Conservation (phyloP, 2,329 filamentous ascomycete species). For the Stagonosporopsis chrysanthemi region DNA sequence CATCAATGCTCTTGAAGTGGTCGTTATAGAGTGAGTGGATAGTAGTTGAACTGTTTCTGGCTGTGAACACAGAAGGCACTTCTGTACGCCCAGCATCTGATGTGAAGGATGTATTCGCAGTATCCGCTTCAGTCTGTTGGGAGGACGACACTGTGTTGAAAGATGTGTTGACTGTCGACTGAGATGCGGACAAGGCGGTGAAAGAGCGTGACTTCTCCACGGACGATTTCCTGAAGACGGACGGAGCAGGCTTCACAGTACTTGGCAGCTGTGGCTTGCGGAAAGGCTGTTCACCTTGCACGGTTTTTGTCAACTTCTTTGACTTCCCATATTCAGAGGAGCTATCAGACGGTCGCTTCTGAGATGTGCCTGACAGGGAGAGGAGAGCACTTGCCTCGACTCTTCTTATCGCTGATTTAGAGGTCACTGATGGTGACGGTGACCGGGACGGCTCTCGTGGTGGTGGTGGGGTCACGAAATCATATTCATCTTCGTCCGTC, state of each 20-base stretch:
- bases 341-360: conserved; percentile 35
- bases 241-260: background rate
- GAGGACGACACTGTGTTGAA: conserved; percentile 36
- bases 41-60: conserved; percentile 31
- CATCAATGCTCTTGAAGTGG: conserved; percentile 16
- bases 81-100: conserved; percentile 20
- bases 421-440: conserved; percentile 20
- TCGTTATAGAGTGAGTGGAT: conserved; percentile 30
- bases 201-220: conserved; percentile 32
- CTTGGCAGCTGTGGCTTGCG: conserved; percentile 4
- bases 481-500: conserved; percentile 43
- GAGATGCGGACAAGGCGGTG: conserved; percentile 14
- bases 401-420: conserved; percentile 29
- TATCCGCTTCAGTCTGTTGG: conserved; percentile 29
- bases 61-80: background rate
- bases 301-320: conserved; percentile 38
- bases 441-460: conserved; percentile 23
- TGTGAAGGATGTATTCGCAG: conserved; percentile 38
- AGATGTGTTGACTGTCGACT: conserved; percentile 32
- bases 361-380: conserved; percentile 21
- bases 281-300: conserved; percentile 35
- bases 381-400: conserved; percentile 38
- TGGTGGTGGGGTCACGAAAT: conserved; percentile 32
- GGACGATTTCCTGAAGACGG: conserved; percentile 35
- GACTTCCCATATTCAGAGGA: conserved; percentile 28